Percentiles rank a stretch among this genome's conserved stretches.
These are phyloP conservation scores for Medicago ruthenica DNA, from an alignment of 306 rosid genomes.

Conservation along the genomic window DNA sequence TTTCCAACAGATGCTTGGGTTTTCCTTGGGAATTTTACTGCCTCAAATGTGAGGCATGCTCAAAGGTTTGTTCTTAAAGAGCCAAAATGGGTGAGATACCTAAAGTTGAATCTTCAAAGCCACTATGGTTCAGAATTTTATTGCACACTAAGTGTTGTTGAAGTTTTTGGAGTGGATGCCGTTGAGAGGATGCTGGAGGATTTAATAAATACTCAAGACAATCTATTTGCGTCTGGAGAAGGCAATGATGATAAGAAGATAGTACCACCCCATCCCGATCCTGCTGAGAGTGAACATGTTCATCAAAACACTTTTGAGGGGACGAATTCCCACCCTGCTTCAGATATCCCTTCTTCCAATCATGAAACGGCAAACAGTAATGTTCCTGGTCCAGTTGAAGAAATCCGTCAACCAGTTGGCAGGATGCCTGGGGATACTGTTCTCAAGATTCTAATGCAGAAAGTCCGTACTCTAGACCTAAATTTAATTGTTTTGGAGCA, in stretches of 20 bases:
- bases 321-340: slow-evolving; percentile 46
- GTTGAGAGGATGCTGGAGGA: slow-evolving; percentile 92
- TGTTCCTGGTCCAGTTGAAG: slow-evolving; percentile 73
- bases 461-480: slow-evolving; percentile 82
- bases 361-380: slow-evolving; percentile 55
- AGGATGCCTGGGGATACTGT: slow-evolving; percentile 98
- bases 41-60: slow-evolving; percentile 81
- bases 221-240: slow-evolving; percentile 51
- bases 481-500: slow-evolving; percentile 87
- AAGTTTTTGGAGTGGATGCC: slow-evolving; percentile 87
- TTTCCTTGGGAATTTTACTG: slow-evolving; percentile 63
- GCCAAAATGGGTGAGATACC: slow-evolving; percentile 91
- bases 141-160: slow-evolving; percentile 84
- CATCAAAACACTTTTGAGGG: slow-evolving; percentile 44
- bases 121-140: slow-evolving; percentile 94
- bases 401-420: slow-evolving; percentile 75
- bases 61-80: slow-evolving; percentile 75
- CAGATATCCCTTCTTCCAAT: slow-evolving; percentile 52
- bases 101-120: slow-evolving; percentile 70
- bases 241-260: slow-evolving; percentile 60
- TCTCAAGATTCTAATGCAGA: slow-evolving; percentile 94
- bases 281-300: slow-evolving; percentile 54
- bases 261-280: slow-evolving; percentile 48
- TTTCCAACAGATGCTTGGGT: slow-evolving; percentile 80
- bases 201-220: slow-evolving; percentile 72